Evolutionary conservation across 768 basidiomycete genomes (phyloP).

Genomic region (Suillus paluster): DNA sequence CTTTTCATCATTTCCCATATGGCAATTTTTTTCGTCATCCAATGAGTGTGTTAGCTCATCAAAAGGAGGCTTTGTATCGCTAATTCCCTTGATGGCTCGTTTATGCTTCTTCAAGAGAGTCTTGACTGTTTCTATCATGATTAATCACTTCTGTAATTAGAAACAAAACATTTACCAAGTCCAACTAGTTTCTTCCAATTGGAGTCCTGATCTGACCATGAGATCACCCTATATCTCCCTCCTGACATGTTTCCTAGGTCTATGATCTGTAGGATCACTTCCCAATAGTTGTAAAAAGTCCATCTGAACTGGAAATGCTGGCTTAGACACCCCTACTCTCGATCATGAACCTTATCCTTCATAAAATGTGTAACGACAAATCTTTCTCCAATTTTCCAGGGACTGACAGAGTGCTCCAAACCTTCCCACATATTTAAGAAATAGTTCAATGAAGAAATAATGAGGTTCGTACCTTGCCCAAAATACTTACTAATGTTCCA

Average conservation of each 20-base stretch:
- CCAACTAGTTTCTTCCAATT: no score
- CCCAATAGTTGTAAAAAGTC: background rate
- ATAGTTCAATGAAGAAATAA: background rate
- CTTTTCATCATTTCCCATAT: no score
- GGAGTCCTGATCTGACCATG: background rate
- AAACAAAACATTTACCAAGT: no score
- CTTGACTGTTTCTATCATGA: no score
- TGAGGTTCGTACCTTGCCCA: background rate
- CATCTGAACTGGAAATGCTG: background rate
- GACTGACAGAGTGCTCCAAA: background rate
- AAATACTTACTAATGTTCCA: background rate
- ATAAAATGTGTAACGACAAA: background rate
- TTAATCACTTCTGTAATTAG: no score
- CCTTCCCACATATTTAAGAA: background rate
- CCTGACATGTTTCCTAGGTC: background rate
- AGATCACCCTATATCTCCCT: background rate
- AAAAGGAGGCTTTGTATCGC: no score
- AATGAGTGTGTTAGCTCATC: no score
- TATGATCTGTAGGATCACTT: background rate
- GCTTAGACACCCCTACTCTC: background rate
- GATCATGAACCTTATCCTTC: slow-evolving; percentile 6
- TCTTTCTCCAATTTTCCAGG: background rate
- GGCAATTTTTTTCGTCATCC: no score
- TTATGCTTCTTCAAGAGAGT: no score
- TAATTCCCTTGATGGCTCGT: no score